phyloP scores from a whole-genome alignment of 2,329 filamentous ascomycete genomes.

The Epichloe uncinata region DNA sequence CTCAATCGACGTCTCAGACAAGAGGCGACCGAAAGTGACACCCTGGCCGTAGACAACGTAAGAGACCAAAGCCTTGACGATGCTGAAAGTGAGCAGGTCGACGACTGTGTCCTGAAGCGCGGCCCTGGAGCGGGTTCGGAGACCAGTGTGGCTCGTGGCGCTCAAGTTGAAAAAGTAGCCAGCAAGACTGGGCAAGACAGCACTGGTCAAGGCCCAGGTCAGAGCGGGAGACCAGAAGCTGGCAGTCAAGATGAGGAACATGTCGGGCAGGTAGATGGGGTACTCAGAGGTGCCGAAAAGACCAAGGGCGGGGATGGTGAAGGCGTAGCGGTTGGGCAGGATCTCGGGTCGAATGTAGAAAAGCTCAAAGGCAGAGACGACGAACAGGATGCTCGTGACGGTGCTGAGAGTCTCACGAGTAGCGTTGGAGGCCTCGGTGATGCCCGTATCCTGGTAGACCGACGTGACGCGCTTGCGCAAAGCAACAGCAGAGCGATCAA shows the following conservation, averaged over 20 bases:
- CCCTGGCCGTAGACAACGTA: conserved; percentile 68
- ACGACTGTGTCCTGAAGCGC: conserved; percentile 40
- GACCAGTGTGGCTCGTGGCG: conserved; percentile 29
- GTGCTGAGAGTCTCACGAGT: conserved; percentile 60
- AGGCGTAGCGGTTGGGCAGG: conserved; percentile 57
- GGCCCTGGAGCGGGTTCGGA: conserved; percentile 28
- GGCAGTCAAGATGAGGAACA: conserved; percentile 62
- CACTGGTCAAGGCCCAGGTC: conserved; percentile 62
- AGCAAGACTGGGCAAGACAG: conserved; percentile 54
- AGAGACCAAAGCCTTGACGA: conserved; percentile 69
- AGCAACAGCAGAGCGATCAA: conserved; percentile 57
- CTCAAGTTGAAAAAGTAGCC: conserved; percentile 91
- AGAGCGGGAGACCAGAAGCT: conserved; percentile 75
- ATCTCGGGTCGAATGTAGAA: conserved; percentile 56
- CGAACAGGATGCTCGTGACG: conserved; percentile 56
- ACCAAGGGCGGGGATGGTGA: conserved; percentile 53
- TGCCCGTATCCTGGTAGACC: conserved; percentile 50
- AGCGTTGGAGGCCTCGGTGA: conserved; percentile 50
- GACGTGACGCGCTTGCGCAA: conserved; percentile 53
- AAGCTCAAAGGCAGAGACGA: conserved; percentile 56
- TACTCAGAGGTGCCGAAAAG: conserved; percentile 43
- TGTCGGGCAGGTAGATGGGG: conserved; percentile 60
- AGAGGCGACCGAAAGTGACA: conserved; percentile 46
- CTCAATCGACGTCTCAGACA: conserved; percentile 45
- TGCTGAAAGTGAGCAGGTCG: conserved; percentile 83